Evolutionary conservation across 306 rosid genomes (phyloP).

Genomic region (Prunus mume): DNA sequence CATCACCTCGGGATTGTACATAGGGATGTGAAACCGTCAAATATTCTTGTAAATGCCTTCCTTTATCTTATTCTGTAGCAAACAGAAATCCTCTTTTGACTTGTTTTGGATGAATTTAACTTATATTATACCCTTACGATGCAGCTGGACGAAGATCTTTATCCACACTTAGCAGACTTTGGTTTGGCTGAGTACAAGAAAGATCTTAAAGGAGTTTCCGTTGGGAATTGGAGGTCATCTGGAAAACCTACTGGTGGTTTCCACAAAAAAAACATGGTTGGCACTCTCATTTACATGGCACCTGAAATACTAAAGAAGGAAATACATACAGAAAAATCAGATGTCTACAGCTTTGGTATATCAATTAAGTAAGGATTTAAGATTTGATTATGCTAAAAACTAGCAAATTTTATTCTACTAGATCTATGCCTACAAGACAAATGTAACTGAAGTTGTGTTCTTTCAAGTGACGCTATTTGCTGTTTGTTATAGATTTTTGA

Average conservation of each 20-base stretch:
- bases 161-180: slow-evolving; percentile 84
- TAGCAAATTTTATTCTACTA: not conserved
- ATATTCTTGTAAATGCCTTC: slow-evolving; percentile 71
- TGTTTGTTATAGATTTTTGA: not conserved
- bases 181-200: slow-evolving; percentile 81
- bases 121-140: slow-evolving; percentile 21
- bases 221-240: slow-evolving; percentile 76
- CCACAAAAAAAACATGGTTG: slow-evolving; percentile 91
- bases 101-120: slow-evolving; percentile 3
- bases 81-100: not conserved
- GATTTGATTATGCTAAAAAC: not conserved
- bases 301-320: slow-evolving; percentile 91
- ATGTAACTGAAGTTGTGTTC: not conserved
- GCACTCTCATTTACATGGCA: slow-evolving; percentile 90
- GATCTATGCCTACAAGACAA: not conserved
- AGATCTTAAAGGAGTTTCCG: slow-evolving; percentile 59
- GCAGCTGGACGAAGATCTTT: slow-evolving; percentile 76
- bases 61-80: slow-evolving; percentile 18
- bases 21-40: slow-evolving; percentile 97
- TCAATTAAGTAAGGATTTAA: slow-evolving; percentile 66
- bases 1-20: slow-evolving; percentile 89
- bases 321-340: slow-evolving; percentile 79
- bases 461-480: not conserved
- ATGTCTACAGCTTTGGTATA: slow-evolving; percentile 86
- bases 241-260: slow-evolving; percentile 99